Percentiles rank a stretch among this genome's conserved stretches.
These are phyloP conservation scores for Dryas octopetala DNA, from an alignment of 306 rosid species.

Conservation along the genomic window DNA sequence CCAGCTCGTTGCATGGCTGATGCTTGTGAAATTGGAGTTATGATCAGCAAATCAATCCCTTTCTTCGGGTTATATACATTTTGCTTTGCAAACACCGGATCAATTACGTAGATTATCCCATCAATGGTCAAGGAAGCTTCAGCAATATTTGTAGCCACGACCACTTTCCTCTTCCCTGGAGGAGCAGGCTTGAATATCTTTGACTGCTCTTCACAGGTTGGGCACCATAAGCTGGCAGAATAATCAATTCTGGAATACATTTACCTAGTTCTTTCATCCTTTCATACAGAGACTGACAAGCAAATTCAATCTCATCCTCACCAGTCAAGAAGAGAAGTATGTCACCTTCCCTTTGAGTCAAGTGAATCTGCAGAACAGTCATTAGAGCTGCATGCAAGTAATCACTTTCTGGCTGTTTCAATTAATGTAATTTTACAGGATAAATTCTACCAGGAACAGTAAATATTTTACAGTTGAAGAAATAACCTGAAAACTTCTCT, in stretches of 20 bases:
- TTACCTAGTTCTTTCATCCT: conserved; percentile 80
- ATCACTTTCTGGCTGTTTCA: conserved; percentile 85
- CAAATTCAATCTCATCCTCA: conserved; percentile 89
- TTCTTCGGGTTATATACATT: conserved; percentile 80
- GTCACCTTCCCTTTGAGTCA: conserved; percentile 91
- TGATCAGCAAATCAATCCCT: conserved; percentile 79
- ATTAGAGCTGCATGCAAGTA: conserved; percentile 73
- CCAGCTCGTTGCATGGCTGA: conserved; percentile 90
- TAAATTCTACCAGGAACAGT: conserved; percentile 86
- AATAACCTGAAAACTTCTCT: conserved; percentile 83
- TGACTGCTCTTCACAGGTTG: conserved; percentile 85
- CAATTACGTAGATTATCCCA: conserved; percentile 79
- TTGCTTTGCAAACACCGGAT: conserved; percentile 90
- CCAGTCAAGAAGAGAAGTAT: conserved; percentile 91
- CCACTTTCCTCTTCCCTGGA: conserved; percentile 85
- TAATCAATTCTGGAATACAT: conserved; percentile 71
- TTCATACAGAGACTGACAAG: conserved; percentile 84
- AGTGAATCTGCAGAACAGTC: conserved; percentile 81
- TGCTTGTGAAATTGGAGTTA: conserved; percentile 88
- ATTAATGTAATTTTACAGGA: conserved; percentile 76
- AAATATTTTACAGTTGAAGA: conserved; percentile 73
- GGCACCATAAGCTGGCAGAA: conserved; percentile 82
- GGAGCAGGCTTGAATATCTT: conserved; percentile 88
- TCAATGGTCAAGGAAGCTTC: conserved; percentile 91
- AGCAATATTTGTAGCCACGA: conserved; percentile 91